phyloP scores from a whole-genome alignment of 225 moss, liverwort and hornwort species.

The Lunularia cruciata region DNA sequence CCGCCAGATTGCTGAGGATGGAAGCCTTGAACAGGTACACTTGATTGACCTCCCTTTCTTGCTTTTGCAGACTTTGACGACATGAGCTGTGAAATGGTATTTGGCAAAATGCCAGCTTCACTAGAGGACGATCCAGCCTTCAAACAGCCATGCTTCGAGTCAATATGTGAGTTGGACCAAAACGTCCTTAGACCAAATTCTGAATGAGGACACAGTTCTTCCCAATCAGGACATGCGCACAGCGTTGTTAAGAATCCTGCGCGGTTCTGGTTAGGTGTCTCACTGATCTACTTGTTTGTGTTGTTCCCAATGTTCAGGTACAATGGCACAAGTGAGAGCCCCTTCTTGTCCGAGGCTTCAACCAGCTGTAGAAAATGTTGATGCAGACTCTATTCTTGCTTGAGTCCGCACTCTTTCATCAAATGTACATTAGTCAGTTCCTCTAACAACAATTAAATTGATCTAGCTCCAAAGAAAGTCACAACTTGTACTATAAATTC shows the following conservation, averaged over 20 bases:
- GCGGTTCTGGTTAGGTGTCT: not conserved
- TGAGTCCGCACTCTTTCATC: too few relatives aligned
- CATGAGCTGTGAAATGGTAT: conserved; percentile 95
- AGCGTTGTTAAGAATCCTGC: not conserved
- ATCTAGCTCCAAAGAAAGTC: too few relatives aligned
- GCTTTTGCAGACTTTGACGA: conserved; percentile 76
- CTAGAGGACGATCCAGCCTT: conserved; percentile 71
- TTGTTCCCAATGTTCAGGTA: too few relatives aligned
- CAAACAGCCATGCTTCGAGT: conserved; percentile 71
- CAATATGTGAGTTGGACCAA: conserved; percentile 57
- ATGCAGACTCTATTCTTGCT: not conserved
- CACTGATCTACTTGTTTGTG: too few relatives aligned
- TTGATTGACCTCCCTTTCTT: not conserved
- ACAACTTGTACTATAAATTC: too few relatives aligned
- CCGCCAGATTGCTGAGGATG: too few relatives aligned
- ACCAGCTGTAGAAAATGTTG: not conserved
- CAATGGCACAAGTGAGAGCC: conserved; percentile 27
- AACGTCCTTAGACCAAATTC: not conserved
- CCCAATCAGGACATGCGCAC: not conserved
- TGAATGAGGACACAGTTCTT: too few relatives aligned
- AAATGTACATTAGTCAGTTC: too few relatives aligned
- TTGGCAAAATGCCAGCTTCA: conserved; percentile 56
- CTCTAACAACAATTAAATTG: too few relatives aligned
- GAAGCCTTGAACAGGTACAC: too few relatives aligned
- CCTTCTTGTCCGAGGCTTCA: conserved; percentile 37